Percentiles rank a stretch among this genome's conserved stretches.
These are phyloP conservation scores for Alloascoidea africana DNA, from an alignment of 805 yeast genomes.

Conservation along the genomic window DNA sequence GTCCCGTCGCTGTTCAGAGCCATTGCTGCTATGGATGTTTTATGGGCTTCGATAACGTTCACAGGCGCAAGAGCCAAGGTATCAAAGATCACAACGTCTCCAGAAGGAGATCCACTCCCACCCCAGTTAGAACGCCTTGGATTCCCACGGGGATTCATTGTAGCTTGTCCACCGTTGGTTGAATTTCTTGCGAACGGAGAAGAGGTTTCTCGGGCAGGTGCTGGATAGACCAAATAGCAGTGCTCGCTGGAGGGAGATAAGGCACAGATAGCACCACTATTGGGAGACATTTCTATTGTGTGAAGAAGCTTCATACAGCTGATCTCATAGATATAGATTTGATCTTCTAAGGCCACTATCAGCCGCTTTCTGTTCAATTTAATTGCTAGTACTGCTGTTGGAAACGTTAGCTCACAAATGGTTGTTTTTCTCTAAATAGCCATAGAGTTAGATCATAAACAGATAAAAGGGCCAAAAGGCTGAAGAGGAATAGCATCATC, in stretches of 20 bases:
- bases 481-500: slow-evolving; percentile 4
- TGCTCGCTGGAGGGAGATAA: slow-evolving; percentile 25
- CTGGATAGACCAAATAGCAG: slow-evolving; percentile 34
- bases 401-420: slow-evolving; percentile 83
- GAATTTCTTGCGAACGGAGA: slow-evolving; percentile 4
- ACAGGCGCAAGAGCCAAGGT: slow-evolving; percentile 58
- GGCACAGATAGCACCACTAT: slow-evolving; percentile 20
- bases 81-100: slow-evolving; percentile 71
- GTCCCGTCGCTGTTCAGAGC: slow-evolving; percentile 63
- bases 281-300: slow-evolving; percentile 44
- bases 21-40: slow-evolving; percentile 53
- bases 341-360: slow-evolving; percentile 64
- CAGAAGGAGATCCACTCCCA: too few relatives aligned
- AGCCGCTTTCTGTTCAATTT: slow-evolving; percentile 72
- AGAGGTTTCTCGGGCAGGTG: slow-evolving; percentile 8
- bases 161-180: slow-evolving; percentile 7
- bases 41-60: slow-evolving; percentile 78
- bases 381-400: slow-evolving; percentile 56
- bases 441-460: slow-evolving; percentile 1
- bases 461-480: slow-evolving; percentile 1
- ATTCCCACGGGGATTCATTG: slow-evolving; percentile 12
- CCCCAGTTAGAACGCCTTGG: too few relatives aligned
- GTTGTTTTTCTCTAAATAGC: slow-evolving; percentile 33
- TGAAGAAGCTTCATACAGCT: slow-evolving; percentile 75
- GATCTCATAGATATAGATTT: slow-evolving; percentile 79